A percentile compares a stretch with the other conserved stretches of the same genome.
Conservation (phyloP, 192 early-diverging fungal genomes). For the Coemansia sp. region DNA sequence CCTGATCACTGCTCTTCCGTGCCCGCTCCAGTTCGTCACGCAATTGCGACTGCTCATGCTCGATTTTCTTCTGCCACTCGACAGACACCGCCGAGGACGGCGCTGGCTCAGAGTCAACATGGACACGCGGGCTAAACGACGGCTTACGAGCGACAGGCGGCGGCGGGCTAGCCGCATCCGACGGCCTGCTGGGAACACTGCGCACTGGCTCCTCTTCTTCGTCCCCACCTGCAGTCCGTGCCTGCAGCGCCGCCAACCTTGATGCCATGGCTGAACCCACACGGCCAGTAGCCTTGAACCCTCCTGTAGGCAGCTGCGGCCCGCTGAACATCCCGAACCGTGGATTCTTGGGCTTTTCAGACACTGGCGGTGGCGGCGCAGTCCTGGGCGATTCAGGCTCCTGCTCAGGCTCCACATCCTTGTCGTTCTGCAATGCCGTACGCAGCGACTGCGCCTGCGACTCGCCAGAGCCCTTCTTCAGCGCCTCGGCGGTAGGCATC, state of each 20-base stretch:
- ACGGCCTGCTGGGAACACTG: not conserved
- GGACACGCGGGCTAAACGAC: constrained; percentile 15
- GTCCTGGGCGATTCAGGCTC: constrained; percentile 15
- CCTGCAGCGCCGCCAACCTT: constrained; percentile 51
- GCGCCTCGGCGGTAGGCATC: constrained; percentile 48
- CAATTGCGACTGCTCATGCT: constrained; percentile 38
- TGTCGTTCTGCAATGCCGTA: constrained; percentile 42
- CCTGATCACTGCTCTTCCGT: constrained; percentile 17
- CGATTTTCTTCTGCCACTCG: constrained; percentile 49
- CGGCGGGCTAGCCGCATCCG: constrained; percentile 6
- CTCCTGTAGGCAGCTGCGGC: constrained; percentile 39
- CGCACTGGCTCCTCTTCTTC: constrained; percentile 13
- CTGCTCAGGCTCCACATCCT: constrained; percentile 20
- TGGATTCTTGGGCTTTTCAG: constrained; percentile 40
- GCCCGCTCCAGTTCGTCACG: constrained; percentile 29
- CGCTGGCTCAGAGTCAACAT: not conserved
- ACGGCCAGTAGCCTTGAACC: constrained; percentile 47
- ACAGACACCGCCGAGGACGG: constrained; percentile 7
- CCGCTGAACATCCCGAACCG: constrained; percentile 29
- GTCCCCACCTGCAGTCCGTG: constrained; percentile 27
- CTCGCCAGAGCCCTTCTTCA: constrained; percentile 41
- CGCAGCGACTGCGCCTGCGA: constrained; percentile 48
- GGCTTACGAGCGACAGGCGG: constrained; percentile 30
- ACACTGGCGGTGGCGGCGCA: constrained; percentile 15
- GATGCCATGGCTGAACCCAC: constrained; percentile 51